A percentile compares a stretch with the other conserved stretches of the same genome.
Evolutionary conservation across 768 basidiomycete genomes (phyloP).

Genomic region (Lentinula sp.): DNA sequence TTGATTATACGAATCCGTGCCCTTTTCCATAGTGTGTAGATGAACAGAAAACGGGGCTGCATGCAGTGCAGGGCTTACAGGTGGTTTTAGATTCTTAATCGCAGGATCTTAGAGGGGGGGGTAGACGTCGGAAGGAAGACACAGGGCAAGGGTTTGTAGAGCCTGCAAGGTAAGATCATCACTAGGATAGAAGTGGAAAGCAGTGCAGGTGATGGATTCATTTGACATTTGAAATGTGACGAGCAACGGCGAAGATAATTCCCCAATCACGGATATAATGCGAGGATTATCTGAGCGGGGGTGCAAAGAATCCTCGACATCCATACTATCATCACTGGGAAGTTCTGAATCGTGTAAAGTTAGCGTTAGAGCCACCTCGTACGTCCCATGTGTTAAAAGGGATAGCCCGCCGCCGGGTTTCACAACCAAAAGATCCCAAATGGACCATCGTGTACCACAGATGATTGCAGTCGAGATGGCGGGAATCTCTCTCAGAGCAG

Average conservation of each 20-base stretch:
- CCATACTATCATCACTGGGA: neutral
- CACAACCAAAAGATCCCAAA: conserved; percentile 68
- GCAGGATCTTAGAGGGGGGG: too few species aligned
- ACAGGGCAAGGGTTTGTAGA: conserved; percentile 57
- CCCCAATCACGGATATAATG: neutral
- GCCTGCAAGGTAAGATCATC: conserved; percentile 53
- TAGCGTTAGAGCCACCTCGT: conserved; percentile 20
- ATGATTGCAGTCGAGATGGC: conserved; percentile 55
- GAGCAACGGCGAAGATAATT: neutral
- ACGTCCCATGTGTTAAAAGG: conserved; percentile 57
- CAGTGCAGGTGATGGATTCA: conserved; percentile 37
- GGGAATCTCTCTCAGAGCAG: conserved; percentile 25
- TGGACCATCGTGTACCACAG: conserved; percentile 51
- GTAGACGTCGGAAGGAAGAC: conserved; percentile 50
- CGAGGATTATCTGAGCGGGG: neutral
- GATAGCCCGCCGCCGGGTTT: conserved; percentile 47
- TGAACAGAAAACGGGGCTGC: conserved; percentile 15
- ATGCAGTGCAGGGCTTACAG: conserved; percentile 15
- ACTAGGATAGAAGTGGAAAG: conserved; percentile 50
- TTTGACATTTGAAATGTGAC: conserved; percentile 45
- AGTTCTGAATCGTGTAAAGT: conserved; percentile 1
- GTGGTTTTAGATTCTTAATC: conserved; percentile 34
- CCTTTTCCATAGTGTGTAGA: neutral
- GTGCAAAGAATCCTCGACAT: neutral
- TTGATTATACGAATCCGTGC: conserved; percentile 21